Percentiles rank a stretch among this genome's conserved stretches.
Conservation (phyloP, 1,284 basidiomycete species). For the Microbotryum lychnidis-dioicae region DNA sequence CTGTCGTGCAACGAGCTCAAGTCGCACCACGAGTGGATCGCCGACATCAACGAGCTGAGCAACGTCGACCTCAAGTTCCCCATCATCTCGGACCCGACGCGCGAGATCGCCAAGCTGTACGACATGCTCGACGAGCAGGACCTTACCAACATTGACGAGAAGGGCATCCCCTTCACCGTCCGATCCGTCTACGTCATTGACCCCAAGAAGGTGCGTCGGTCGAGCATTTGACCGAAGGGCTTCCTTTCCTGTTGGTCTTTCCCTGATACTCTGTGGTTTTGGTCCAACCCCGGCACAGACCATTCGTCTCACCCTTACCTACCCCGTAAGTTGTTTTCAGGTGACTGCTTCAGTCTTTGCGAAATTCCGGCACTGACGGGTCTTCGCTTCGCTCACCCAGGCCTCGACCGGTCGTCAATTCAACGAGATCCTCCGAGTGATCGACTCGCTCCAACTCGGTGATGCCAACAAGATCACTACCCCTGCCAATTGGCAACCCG, state of each 20-base stretch:
- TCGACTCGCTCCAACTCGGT: slow-evolving; percentile 83
- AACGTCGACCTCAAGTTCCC: slow-evolving; percentile 76
- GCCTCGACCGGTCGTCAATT: slow-evolving; percentile 48
- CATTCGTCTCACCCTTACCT: slow-evolving; percentile 80
- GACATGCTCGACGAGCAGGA: slow-evolving; percentile 97
- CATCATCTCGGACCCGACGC: slow-evolving; percentile 81
- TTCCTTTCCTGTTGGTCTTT: not conserved
- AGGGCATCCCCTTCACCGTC: slow-evolving; percentile 61
- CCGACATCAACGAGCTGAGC: slow-evolving; percentile 57
- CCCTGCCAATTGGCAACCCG: slow-evolving; percentile 87
- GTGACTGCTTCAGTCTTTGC: slow-evolving; percentile 48
- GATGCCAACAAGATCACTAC: slow-evolving; percentile 66
- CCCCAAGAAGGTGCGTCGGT: slow-evolving; percentile 53
- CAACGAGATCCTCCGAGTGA: slow-evolving; percentile 74
- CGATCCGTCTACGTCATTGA: slow-evolving; percentile 92
- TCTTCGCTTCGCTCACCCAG: slow-evolving; percentile 22
- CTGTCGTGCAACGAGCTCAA: slow-evolving; percentile 85
- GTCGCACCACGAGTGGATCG: slow-evolving; percentile 78
- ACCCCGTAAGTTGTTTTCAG: slow-evolving; percentile 52
- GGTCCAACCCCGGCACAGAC: slow-evolving; percentile 43
- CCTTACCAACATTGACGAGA: slow-evolving; percentile 85
- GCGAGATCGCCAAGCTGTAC: slow-evolving; percentile 71
- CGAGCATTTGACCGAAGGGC: not conserved
- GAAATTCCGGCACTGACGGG: slow-evolving; percentile 34
- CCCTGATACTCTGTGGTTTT: not conserved